Evolutionary conservation across 768 basidiomycete species (phyloP), one percentile per base, ranked within the genome.

Genomic region (Gloeopeniophorella convolvens): DNA sequence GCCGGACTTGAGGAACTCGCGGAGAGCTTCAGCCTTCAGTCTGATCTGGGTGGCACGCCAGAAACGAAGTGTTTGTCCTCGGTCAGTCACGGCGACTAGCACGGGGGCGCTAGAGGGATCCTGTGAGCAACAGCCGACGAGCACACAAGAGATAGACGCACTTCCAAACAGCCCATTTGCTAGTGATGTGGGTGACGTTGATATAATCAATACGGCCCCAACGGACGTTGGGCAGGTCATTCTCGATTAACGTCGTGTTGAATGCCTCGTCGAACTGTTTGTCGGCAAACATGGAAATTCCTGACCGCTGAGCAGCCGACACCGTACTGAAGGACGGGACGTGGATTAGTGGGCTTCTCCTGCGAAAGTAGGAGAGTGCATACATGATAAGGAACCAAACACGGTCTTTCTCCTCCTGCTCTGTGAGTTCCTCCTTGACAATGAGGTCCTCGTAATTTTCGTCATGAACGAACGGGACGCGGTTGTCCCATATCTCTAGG

Each of bases 201-300:
- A 91, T 68, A 65, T 92, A 95, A 70, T 94, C 89, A 50, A 95
- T 80, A 54, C 92, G 80, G 43, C 80, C 92, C 77, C 85, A 94
- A 50, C 78, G 81, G 49, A 93, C 76, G 61, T 88, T 64, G 3
- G 80, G 80, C 15, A 89, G 66, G 62, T 85, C 87, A 9, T 73
- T 75, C 18, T 73, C 75, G 12, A 77, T 62, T 28, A 77, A 45
- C 5, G 82, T 76, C 55, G 76, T 67, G 63, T 90, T 86, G 64
- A 73, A 89, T 3, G 89, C 77, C 10, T 75, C 72, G 60, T 91
- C 89, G 60, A 90, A 92, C 24, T 80, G 69, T 27, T 80, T 63
- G 65, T 92, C 88, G 36, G 88, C 75, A 41, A 73, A 72, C 65
- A 82, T 76, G 3, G 89, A 89, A 26, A 89, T 55, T 1, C 81